Evolutionary conservation across 495 filamentous ascomycete species (phyloP).

Genomic region (Podospora pseudocomata): DNA sequence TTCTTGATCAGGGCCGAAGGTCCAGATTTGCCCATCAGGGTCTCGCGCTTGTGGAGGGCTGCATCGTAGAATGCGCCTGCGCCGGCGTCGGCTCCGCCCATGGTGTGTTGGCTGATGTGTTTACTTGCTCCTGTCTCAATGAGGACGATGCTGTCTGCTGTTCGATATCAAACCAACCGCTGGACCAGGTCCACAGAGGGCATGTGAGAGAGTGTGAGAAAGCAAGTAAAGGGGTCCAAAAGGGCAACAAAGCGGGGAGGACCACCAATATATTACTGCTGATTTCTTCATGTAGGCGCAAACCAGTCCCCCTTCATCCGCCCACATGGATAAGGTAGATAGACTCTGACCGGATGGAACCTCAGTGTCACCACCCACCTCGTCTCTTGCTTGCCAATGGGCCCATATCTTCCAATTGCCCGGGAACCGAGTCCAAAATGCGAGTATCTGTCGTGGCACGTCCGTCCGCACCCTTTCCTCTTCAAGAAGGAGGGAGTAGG

Average conservation of each 20-base stretch:
- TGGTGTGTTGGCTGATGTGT: conserved; percentile 19
- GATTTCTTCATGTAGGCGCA: background rate
- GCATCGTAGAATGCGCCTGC: conserved; percentile 54
- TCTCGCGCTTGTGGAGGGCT: conserved; percentile 60
- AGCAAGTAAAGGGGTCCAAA: background rate
- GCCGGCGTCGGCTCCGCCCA: conserved; percentile 35
- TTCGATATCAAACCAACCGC: background rate
- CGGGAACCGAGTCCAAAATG: conserved; percentile 16
- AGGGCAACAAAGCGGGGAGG: background rate
- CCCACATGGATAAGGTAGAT: background rate
- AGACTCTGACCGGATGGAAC: background rate
- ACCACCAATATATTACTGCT: background rate
- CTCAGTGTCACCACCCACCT: background rate
- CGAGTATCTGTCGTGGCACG: background rate
- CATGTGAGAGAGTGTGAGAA: background rate
- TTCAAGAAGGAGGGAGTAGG: background rate
- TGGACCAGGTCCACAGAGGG: background rate
- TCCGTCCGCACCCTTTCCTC: background rate
- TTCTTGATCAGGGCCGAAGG: conserved; percentile 65
- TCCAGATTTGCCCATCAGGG: conserved; percentile 61
- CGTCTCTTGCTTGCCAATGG: background rate
- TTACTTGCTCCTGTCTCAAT: too few relatives aligned
- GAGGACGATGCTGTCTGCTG: too few relatives aligned
- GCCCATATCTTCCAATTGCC: conserved; percentile 18
- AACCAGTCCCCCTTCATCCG: background rate